Base-by-base conservation (phyloP, 2,329 filamentous ascomycete genomes). In the Colletotrichum karsti region DNA sequence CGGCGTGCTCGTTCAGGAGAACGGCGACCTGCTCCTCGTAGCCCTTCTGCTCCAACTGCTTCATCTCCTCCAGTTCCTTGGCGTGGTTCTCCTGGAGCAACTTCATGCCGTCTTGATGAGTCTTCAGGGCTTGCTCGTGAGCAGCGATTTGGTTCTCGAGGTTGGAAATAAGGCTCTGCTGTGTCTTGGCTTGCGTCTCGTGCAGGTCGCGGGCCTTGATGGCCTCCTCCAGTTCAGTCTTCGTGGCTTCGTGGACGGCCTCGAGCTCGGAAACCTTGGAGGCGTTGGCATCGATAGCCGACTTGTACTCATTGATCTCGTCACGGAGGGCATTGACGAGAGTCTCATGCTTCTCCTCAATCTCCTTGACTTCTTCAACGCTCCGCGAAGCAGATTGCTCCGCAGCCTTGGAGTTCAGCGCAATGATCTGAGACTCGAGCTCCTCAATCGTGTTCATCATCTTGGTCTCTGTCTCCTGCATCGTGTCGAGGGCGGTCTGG, bases 231-330 rank as follows among this genome's bases (percentile, higher is more conserved):
- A 97, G 85, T 73, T 95, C 88, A 51, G 86, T 80, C 73, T 90
- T 88, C 56, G 92, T 88, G 26, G 86, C 85, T 33, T 87, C 79
- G 75, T 97, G 92, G 4, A 91, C 88, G 70, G 90, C 82, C 78
- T 97, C 94, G 13, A 97, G 85, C 71, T 92, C 88, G 3, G 90
- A 85, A 30, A 97, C 90, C 73, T 91, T 93, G 41, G 86, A 77
- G 12, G 90, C 84, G 73, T 95, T 93, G 71, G 83, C 86, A 70
- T 87, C 86, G 73, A 97, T 91, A 39, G 92, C 88, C 4, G 86
- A 82, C 80, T 93, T 95, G 81, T 97, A 94, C 75, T 94, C 90
- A 57, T 95, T 90, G 59, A 98, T 91, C 76, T 97, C 91, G 67
- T 81, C 85, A 70, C 92, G 92, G 44, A 98, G 80, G 48, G 84